Base-by-base conservation (phyloP, 2,329 filamentous ascomycete species). In the Zymoseptoria tritici region DNA sequence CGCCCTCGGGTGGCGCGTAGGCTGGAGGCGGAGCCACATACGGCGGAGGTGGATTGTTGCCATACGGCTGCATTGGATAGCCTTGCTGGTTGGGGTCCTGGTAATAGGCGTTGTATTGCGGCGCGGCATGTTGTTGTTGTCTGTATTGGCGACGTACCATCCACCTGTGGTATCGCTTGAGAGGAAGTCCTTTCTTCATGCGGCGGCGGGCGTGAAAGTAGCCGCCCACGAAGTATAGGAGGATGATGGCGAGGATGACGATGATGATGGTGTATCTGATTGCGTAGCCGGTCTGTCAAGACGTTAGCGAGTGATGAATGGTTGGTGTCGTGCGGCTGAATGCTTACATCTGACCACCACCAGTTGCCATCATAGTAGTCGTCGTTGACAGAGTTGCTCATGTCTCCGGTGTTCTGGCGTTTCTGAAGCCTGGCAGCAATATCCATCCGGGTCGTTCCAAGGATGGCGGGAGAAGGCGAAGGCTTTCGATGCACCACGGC, bases 221-320 rank as follows among this genome's bases (percentile, higher is more conserved):
- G 62, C 88, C 88, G 60, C 83, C 79, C 57, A 89, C 65, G 68
- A 91, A 78, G 79, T 85, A 90, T 50, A 79, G 67, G 56, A 84
- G 72, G 68, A 90, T 74, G 61, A 85, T 58, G 58, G 80, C 60
- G 67, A 89, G 77, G 64, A 93, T 71, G 62, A 78, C 76, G 61
- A 83, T 81, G 69, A 92, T 84, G 61, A 93, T 75, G 53, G 81
- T 79, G 83, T 88, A 93, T 74, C 90, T 89, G 68, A 91, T 78
- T 60, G 86, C 85, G 58, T 81, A 74, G 59, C 68, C 68, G 52
- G 64, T 66, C 68, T 71, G 59, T 36, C 20, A 21, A 42, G 21
- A 8, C 36, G 42, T 36, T 50, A 31, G 56, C 21, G 29, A 57
- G 49, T 21, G 50, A 57, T n/a, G 26, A 16, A 20, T 50, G 51